A percentile compares a stretch with the other conserved stretches of the same genome.
Conservation (phyloP, 2,329 filamentous ascomycete species). For the Metarhizium brunneum region DNA sequence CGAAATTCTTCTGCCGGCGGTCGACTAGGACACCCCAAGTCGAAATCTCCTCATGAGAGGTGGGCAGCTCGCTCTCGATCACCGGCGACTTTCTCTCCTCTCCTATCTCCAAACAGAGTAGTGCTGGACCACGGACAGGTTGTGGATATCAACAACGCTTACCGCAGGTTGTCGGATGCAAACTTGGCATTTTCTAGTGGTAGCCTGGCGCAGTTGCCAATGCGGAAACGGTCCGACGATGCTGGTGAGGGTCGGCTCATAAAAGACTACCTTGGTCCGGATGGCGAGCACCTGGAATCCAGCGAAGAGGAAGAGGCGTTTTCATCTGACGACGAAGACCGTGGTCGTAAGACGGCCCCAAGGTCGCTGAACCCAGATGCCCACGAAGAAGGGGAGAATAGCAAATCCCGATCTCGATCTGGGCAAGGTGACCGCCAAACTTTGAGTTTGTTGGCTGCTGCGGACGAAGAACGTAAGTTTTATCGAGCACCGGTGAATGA, state of each 20-base stretch:
- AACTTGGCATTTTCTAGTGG: constrained; percentile 56
- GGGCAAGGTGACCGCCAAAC: constrained; percentile 33
- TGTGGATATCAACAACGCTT: constrained; percentile 60
- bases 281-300: constrained; percentile 57
- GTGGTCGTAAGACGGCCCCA: constrained; percentile 49
- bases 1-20: constrained; percentile 30
- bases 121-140: constrained; percentile 51
- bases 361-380: constrained; percentile 33
- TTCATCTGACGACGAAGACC: constrained; percentile 59
- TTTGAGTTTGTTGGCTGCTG: constrained; percentile 59
- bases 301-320: constrained; percentile 61
- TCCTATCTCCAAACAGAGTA: constrained; percentile 24
- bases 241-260: constrained; percentile 46
- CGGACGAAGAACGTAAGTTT: constrained; percentile 67
- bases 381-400: constrained; percentile 25
- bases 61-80: constrained; percentile 30
- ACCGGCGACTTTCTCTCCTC: constrained; percentile 18
- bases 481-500: background rate
- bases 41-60: constrained; percentile 45
- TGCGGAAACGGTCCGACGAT: constrained; percentile 40
- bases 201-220: constrained; percentile 50
- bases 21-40: constrained; percentile 28
- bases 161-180: constrained; percentile 63
- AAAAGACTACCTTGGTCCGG: constrained; percentile 58
- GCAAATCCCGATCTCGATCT: constrained; percentile 20